Evolutionary conservation across 805 yeast species (phyloP), one percentile per base, ranked within the genome.

Genomic region (Sugiyamaella floridensis): DNA sequence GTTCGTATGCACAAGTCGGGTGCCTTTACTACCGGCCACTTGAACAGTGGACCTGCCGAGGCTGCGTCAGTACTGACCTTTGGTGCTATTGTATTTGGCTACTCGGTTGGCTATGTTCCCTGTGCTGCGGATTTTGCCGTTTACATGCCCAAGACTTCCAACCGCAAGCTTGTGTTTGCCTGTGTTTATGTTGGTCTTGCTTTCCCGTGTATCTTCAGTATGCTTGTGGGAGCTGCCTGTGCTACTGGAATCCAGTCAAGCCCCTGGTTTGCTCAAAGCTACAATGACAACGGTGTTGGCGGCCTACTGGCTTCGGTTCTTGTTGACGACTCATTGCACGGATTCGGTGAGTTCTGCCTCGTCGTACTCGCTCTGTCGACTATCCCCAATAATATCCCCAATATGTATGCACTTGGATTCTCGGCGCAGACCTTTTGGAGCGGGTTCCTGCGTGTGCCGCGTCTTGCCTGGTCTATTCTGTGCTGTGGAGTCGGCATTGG

Each of bases 71-170:
- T 87, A 16, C 72, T 89, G 53, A 80, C 92, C 19, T 88, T 85
- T 60, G 96, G 96, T 65, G 83, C 89, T 67, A 71, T 93, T 43
- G 69, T 86, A 57, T 89, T 80, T 63, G 97, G 97, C 57, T 89
- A 84, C 64, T 95, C 96, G 48, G 80, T 95, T 51, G 97, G 97
- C 58, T 89, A 97, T 97, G 81, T 95, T 52, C 83, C 96, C 16
- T 88, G 83, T 62, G 93, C 97, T 22, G 81, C 95, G 49, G 97
- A 89, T 71, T 90, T 89, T 72, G 87, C 96, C 47, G 89, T 85
- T 44, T 90, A 88, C 73, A 88, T 86, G 79, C 87, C 85, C 59
- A 73, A 78, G 62, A 76, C 79, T 63, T 80, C 83, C 57, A 78
- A 77, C 68, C 72, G 79, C 45, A 58, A 60, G 64, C 82, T 74